A percentile compares a stretch with the other conserved stretches of the same genome.
Evolutionary conservation across 1,284 basidiomycete genomes (phyloP).

Genomic region (Wallemia hederae): DNA sequence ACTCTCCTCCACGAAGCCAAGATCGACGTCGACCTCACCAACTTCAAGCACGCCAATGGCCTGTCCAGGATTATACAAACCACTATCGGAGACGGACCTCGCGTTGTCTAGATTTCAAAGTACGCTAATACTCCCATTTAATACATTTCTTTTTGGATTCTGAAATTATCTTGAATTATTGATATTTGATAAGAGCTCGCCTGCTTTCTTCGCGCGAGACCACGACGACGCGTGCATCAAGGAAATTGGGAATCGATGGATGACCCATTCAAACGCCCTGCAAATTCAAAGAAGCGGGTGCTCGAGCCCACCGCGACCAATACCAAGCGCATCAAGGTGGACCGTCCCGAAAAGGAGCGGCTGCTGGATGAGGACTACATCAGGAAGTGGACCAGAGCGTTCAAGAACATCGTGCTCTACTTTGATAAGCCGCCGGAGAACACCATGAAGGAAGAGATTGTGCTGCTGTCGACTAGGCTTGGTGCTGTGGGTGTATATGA

Average conservation of each 20-base stretch:
- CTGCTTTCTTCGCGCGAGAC: neutral
- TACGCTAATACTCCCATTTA: neutral
- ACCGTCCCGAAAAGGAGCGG: neutral
- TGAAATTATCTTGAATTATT: slow-evolving; percentile 1
- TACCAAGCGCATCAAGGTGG: neutral
- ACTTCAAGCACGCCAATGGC: slow-evolving; percentile 40
- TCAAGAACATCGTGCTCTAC: neutral
- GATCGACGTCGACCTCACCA: slow-evolving; percentile 23
- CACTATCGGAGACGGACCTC: slow-evolving; percentile 63
- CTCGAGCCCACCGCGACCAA: neutral
- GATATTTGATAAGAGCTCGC: neutral
- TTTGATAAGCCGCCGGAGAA: neutral
- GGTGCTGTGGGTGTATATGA: neutral
- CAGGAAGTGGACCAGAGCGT: neutral
- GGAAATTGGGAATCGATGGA: neutral
- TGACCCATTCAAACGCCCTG: neutral
- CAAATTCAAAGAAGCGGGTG: neutral
- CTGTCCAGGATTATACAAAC: slow-evolving; percentile 77
- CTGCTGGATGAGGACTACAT: neutral
- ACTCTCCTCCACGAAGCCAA: slow-evolving; percentile 38
- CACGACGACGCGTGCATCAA: neutral
- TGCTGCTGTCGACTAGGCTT: neutral
- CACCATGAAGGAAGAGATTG: neutral
- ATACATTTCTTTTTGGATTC: neutral
- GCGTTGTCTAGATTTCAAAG: slow-evolving; percentile 13